phyloP scores from a whole-genome alignment of 345 rosid species.

The Corymbia maculata region DNA sequence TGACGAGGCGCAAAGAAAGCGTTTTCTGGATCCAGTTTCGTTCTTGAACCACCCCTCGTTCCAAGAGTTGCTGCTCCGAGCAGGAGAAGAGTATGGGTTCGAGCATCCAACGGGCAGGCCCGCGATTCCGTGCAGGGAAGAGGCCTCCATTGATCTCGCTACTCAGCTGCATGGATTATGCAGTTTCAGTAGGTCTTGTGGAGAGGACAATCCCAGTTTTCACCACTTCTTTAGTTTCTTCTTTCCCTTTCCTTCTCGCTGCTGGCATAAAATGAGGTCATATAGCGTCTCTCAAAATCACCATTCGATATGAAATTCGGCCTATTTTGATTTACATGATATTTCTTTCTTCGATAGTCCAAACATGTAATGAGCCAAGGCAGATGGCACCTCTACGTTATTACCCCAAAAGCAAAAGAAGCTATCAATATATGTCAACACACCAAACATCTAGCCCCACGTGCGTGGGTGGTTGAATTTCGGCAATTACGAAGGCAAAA shows the following conservation, averaged over 20 bases:
- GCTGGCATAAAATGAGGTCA: not conserved
- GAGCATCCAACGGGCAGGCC: constrained; percentile 36
- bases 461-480: not conserved
- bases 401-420: not conserved
- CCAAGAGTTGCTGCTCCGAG: constrained; percentile 15
- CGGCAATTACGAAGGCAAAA: not conserved
- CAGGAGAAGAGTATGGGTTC: constrained; percentile 26
- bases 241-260: not conserved
- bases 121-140: constrained; percentile 32
- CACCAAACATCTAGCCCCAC: not conserved
- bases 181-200: not conserved
- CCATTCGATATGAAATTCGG: not conserved
- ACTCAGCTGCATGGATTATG: constrained; percentile 6
- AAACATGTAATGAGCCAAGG: not conserved
- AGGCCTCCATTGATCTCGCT: constrained; percentile 18
- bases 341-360: not conserved
- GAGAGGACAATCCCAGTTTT: not conserved
- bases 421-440: not conserved
- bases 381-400: not conserved
- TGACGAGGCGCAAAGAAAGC: constrained; percentile 19
- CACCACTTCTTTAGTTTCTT: not conserved
- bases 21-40: constrained; percentile 24
- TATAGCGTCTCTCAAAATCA: not conserved
- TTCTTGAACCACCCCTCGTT: constrained; percentile 33
- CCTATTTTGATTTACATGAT: not conserved